These are phyloP conservation scores for Hirsutella rhossiliensis DNA, from an alignment of 2,329 filamentous ascomycete species.

Conservation along the genomic window DNA sequence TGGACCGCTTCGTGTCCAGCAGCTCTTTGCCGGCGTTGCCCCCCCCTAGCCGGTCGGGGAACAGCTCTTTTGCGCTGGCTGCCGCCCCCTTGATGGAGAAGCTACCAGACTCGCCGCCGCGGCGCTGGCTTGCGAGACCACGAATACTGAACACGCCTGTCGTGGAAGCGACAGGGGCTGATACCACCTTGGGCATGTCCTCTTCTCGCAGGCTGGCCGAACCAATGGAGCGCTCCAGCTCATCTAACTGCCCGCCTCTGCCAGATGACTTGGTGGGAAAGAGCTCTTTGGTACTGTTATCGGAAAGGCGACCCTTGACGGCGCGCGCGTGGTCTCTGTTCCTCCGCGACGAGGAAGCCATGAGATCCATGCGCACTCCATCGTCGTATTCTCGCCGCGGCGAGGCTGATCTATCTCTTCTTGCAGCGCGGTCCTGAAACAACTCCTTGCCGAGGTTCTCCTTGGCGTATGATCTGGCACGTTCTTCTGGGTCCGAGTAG, in stretches of 20 bases:
- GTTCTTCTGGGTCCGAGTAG: slow-evolving; percentile 15
- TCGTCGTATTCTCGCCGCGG: slow-evolving; percentile 31
- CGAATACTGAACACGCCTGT: slow-evolving; percentile 45
- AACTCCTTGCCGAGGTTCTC: slow-evolving; percentile 48
- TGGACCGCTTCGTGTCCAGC: slow-evolving; percentile 36
- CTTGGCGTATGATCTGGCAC: slow-evolving; percentile 14
- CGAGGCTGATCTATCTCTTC: slow-evolving; percentile 39
- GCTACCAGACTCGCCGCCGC: slow-evolving; percentile 28
- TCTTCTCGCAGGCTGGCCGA: slow-evolving; percentile 24
- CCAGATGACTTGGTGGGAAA: slow-evolving; percentile 22
- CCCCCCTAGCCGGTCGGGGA: slow-evolving; percentile 48
- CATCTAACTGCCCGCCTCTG: slow-evolving; percentile 20
- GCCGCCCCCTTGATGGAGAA: slow-evolving; percentile 57
- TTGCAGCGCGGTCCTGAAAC: slow-evolving; percentile 34
- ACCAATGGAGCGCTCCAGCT: slow-evolving; percentile 25
- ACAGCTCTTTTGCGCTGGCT: slow-evolving; percentile 48
- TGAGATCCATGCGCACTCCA: slow-evolving; percentile 24
- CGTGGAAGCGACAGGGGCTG: slow-evolving; percentile 31
- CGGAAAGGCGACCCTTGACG: slow-evolving; percentile 19
- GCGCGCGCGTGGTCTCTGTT: slow-evolving; percentile 20
- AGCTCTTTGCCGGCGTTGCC: slow-evolving; percentile 56
- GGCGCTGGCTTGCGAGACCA: slow-evolving; percentile 37
- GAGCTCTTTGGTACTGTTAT: slow-evolving; percentile 22
- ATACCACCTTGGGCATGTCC: slow-evolving; percentile 44
- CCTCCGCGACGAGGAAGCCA: slow-evolving; percentile 19